A percentile compares a stretch with the other conserved stretches of the same genome.
Evolutionary conservation across 257 asterid species (phyloP).

Genomic region (Scutellaria galericulata): DNA sequence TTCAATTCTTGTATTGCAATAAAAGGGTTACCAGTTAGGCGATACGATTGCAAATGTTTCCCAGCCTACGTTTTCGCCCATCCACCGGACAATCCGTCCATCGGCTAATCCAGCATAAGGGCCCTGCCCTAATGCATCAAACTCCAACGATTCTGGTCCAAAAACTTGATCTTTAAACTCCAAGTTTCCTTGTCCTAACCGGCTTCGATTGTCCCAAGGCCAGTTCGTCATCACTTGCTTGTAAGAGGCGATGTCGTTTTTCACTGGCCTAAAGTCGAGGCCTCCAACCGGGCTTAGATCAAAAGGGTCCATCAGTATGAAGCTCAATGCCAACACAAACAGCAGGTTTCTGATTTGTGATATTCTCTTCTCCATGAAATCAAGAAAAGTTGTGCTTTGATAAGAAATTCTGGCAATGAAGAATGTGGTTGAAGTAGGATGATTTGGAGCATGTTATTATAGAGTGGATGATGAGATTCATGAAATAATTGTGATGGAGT

Average conservation of each 20-base stretch:
- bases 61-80: slow-evolving; percentile 76
- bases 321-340: slow-evolving; percentile 48
- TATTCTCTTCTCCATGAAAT: slow-evolving; percentile 60
- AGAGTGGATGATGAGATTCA: slow-evolving; percentile 36
- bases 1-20: neutral
- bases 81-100: slow-evolving; percentile 91
- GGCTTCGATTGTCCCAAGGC: slow-evolving; percentile 72
- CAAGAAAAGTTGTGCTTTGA: neutral
- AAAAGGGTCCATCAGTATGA: slow-evolving; percentile 71
- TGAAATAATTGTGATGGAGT: slow-evolving; percentile 54
- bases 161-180: slow-evolving; percentile 68
- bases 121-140: slow-evolving; percentile 70
- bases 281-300: slow-evolving; percentile 82
- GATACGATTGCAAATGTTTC: slow-evolving; percentile 88
- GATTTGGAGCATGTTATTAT: slow-evolving; percentile 36
- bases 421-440: slow-evolving; percentile 28
- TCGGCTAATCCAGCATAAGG: slow-evolving; percentile 93
- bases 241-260: slow-evolving; percentile 70
- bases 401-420: neutral
- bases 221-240: slow-evolving; percentile 68
- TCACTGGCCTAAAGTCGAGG: slow-evolving; percentile 69
- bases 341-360: slow-evolving; percentile 43
- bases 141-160: slow-evolving; percentile 92
- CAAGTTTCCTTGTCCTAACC: slow-evolving; percentile 65
- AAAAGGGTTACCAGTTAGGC: slow-evolving; percentile 56